Conservation (phyloP, 2,329 filamentous ascomycete genomes). For the Huntiella omanensis region DNA sequence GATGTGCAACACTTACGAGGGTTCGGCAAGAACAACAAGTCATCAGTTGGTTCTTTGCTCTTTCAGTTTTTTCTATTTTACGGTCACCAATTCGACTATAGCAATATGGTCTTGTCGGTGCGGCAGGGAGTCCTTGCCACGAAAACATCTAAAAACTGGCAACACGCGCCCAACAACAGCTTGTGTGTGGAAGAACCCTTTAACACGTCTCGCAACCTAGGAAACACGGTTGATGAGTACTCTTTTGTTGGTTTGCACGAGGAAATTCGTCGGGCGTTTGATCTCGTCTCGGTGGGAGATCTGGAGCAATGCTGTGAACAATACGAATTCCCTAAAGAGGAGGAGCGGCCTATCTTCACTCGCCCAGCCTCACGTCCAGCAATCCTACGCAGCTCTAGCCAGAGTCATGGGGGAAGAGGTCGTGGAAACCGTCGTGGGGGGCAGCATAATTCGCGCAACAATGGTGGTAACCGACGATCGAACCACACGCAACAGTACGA, state of each 20-base stretch:
- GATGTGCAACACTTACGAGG: conserved; percentile 56
- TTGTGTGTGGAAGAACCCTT: conserved; percentile 96
- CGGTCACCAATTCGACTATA: conserved; percentile 81
- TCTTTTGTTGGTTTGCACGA: conserved; percentile 81
- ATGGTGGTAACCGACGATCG: conserved; percentile 31
- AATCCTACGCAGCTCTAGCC: conserved; percentile 41
- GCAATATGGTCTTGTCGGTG: conserved; percentile 67
- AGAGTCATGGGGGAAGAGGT: conserved; percentile 31
- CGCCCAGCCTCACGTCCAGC: conserved; percentile 36
- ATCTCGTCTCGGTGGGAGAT: conserved; percentile 58
- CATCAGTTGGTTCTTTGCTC: conserved; percentile 66
- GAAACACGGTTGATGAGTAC: conserved; percentile 90
- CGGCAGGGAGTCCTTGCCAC: conserved; percentile 60
- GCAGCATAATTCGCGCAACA: conserved; percentile 25
- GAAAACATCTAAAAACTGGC: conserved; percentile 79
- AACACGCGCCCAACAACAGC: conserved; percentile 58
- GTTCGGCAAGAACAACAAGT: conserved; percentile 63
- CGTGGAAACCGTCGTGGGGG: conserved; percentile 20
- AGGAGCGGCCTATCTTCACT: conserved; percentile 38
- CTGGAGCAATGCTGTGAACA: conserved; percentile 72
- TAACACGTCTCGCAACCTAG: conserved; percentile 72
- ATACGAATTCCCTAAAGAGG: conserved; percentile 74
- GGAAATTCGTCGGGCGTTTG: conserved; percentile 77
- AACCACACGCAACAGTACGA: conserved; percentile 33
- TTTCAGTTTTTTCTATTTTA: conserved; percentile 95